These are phyloP conservation scores for Talaromyces thailandensis DNA, from an alignment of 495 filamentous ascomycete species.

Conservation along the genomic window DNA sequence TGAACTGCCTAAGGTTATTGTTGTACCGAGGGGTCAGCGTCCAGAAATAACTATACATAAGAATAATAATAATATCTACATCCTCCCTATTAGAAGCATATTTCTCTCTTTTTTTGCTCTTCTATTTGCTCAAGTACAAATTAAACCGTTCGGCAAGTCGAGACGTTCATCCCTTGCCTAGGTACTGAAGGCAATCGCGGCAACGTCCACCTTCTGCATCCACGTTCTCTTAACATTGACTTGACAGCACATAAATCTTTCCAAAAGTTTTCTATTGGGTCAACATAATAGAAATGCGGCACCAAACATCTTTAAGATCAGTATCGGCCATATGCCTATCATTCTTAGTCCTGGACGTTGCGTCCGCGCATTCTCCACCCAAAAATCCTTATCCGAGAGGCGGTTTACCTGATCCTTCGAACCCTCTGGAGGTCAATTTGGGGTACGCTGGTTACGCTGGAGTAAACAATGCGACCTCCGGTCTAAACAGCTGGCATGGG, in stretches of 20 bases:
- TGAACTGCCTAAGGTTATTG: neutral
- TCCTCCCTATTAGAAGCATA: neutral
- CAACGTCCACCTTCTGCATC: neutral
- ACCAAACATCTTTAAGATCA: neutral
- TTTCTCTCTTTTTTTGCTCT: neutral
- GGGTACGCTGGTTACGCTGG: slow-evolving; percentile 7
- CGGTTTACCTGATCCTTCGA: neutral
- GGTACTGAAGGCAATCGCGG: neutral
- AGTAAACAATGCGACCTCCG: neutral
- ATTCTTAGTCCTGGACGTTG: neutral
- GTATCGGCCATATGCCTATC: neutral
- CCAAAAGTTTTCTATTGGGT: neutral
- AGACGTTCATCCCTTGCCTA: neutral
- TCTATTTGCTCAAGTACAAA: neutral
- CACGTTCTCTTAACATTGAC: neutral
- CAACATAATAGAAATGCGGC: neutral
- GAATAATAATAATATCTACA: neutral
- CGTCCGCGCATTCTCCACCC: neutral
- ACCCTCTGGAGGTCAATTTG: slow-evolving; percentile 3
- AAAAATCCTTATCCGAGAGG: slow-evolving; percentile 1
- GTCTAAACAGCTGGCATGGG: slow-evolving; percentile 29
- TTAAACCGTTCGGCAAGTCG: neutral
- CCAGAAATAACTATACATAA: neutral
- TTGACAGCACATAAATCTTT: neutral
- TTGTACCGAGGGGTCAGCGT: neutral